These are phyloP conservation scores for Fusarium torulosum DNA, from an alignment of 2,329 filamentous ascomycete genomes.

Conservation along the genomic window DNA sequence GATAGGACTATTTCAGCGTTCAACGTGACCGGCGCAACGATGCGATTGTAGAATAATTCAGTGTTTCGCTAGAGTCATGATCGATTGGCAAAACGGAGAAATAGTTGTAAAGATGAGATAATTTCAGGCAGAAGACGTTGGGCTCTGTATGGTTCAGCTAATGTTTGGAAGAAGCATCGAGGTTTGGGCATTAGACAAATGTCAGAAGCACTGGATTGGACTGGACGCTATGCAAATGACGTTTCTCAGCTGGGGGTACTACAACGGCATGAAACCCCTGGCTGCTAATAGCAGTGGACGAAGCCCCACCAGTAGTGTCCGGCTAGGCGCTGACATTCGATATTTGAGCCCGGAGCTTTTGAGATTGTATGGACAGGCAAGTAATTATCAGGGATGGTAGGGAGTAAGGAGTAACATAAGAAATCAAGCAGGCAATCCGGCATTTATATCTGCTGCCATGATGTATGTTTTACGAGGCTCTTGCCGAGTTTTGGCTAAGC, in stretches of 20 bases:
- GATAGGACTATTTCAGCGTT: constrained; percentile 22
- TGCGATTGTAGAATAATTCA: constrained; percentile 30
- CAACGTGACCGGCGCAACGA: constrained; percentile 24
- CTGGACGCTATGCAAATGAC: constrained; percentile 35
- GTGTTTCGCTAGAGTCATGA: constrained; percentile 24
- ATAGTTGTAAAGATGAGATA: neutral
- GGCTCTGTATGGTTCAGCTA: constrained; percentile 23
- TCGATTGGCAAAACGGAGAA: constrained; percentile 2
- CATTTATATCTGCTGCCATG: neutral
- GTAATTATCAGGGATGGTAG: neutral
- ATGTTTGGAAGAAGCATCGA: constrained; percentile 35
- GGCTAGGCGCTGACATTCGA: constrained; percentile 1
- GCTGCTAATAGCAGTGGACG: constrained; percentile 17
- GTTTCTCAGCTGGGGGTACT: constrained; percentile 40
- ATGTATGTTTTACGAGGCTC: neutral
- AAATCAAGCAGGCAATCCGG: neutral
- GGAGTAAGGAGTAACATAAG: neutral
- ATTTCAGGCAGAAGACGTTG: constrained; percentile 8
- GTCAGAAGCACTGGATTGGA: constrained; percentile 29
- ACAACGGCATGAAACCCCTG: constrained; percentile 25
- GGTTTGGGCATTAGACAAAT: constrained; percentile 40
- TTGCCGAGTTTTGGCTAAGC: neutral
- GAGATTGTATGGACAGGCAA: neutral
- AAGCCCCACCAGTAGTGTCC: constrained; percentile 14
- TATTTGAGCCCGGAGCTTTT: neutral